Base-by-base conservation (phyloP, 2,329 filamentous ascomycete genomes). In the Monosporascus sp. region DNA sequence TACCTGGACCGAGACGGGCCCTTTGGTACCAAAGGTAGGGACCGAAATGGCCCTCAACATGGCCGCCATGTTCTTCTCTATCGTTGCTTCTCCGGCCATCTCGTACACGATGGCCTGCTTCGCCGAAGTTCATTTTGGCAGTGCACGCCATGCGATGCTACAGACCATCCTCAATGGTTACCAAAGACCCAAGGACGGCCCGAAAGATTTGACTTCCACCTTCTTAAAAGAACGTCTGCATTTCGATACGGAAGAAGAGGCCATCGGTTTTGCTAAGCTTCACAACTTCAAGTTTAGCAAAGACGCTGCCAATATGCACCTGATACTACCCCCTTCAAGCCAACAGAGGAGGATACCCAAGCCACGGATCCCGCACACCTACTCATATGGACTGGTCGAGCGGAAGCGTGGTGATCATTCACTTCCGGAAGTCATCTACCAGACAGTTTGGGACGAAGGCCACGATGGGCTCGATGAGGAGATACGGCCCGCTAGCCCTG, bases 51-150 rank as follows among this genome's bases (percentile, higher is more conserved):
- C 80, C 2, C 71, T 78, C 41, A 75, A 76, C 20, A 73, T 74
- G 6, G 80, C 76, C 45, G 71, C 74, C 24, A 75, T 78, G 18
- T 86, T 80, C 65, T 86, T 87, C 62, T 74, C 77, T 24, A 83
- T 87, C 48, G 72, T 87, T 27, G 74, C 81, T 58, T 75, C 78
- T 41, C 71, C 74, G 0, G 69, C 73, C 17, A 78, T 86, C 2
- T 87, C 85, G 0, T 88, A 87, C 62, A 86, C 82, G 1, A 86
- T 87, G 82, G 85, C 83, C 15, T 87, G 85, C 60, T 80, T 88
- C 55, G 83, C 83, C 7, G 84, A 87, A 62, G 80, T 84, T n/a
- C 82, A 86, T 62, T 86, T 88, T 54, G 79, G 81, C 41, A 74
- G 77, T 37, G 71, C 87, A 35, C 81, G 85, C 41, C 80, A 81